Base-by-base conservation (phyloP, 1,284 basidiomycete species). In the Ceratobasidium sp. region DNA sequence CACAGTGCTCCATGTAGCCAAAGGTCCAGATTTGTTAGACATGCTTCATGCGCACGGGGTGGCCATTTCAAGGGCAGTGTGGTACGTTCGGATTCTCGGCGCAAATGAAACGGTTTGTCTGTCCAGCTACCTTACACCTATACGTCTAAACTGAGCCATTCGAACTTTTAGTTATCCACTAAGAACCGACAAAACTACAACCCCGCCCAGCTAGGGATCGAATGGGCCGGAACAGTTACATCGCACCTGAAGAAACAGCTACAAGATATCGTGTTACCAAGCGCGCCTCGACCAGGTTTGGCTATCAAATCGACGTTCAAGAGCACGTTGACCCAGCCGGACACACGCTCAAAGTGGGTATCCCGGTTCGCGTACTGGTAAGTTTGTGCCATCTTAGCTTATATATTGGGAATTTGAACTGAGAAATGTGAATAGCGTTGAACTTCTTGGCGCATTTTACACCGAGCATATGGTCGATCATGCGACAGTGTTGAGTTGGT, bases 71-170 rank as follows among this genome's bases (percentile, higher is more conserved):
- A 89, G 98, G 39, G 98, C 98, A 0, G 89, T 98, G 2, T 99
- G 98, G 98, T 97, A 98, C 84, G 90, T 99, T 42, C 90, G 97
- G 15, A 95, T 97, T 0, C 91, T 97, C 75, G 98, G 97, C n/a
- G 95, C 94, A 0, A 97, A 96, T 82, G 97, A 99, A 85, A 96
- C 96, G 56, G 94, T 96, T 82, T 80, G 49, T 68, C 68, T 46
- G 56, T 51, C 42, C 64, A 2, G 3, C 18, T 42, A 13, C 1
- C 5, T 49, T 23, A 77, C 77, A 75, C 61, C 18, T 4, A n/a
- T 58, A 39, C 1, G 26, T 28, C 20, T 63, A 40, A 10, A 23
- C 66, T 26, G 23, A 12, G 4, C 51, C 44, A 15, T 26, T 71
- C 10, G 40, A 68, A 6, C 4, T 33, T 33, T 33, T 79, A 94